Conservation (phyloP, 169 alveolate species). For the Plasmodium vivax region DNA sequence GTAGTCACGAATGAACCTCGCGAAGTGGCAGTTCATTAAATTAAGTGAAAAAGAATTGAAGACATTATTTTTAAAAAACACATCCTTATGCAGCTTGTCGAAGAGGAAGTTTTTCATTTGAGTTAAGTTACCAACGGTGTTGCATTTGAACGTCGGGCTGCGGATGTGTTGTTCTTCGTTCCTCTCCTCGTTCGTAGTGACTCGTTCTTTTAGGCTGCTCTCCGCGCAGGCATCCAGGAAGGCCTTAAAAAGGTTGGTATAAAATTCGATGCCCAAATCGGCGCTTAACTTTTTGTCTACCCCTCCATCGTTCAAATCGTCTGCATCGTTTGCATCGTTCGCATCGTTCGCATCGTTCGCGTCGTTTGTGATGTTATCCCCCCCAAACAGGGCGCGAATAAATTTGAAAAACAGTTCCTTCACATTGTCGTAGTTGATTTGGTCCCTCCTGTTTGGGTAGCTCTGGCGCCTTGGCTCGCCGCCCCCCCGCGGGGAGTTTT, state of each 20-base stretch:
- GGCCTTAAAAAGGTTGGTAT: not conserved
- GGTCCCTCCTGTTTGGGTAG: not conserved
- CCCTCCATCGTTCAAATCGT: not conserved
- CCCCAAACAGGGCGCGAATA: slow-evolving; percentile 19
- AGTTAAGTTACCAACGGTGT: slow-evolving; percentile 34
- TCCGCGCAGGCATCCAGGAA: slow-evolving; percentile 3
- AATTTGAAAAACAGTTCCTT: slow-evolving; percentile 22
- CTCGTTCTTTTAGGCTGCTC: not conserved
- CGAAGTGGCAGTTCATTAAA: slow-evolving; percentile 41
- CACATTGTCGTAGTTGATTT: slow-evolving; percentile 29
- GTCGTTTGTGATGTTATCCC: not conserved
- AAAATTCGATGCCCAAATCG: not conserved
- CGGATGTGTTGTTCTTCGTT: not conserved
- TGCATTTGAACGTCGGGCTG: slow-evolving; percentile 10
- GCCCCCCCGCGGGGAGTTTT: not conserved
- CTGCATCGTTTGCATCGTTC: no score
- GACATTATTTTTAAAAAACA: slow-evolving; percentile 28
- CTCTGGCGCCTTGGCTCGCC: not conserved
- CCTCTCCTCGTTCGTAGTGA: not conserved
- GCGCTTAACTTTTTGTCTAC: not conserved
- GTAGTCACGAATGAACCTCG: slow-evolving; percentile 4
- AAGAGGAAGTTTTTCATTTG: slow-evolving; percentile 7
- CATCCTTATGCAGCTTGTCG: slow-evolving; percentile 17
- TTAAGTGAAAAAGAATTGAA: slow-evolving; percentile 55
- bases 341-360: no score